A percentile compares a stretch with the other conserved stretches of the same genome.
These are phyloP conservation scores for Shiraia sp. DNA, from an alignment of 2,329 filamentous ascomycete species.

Conservation along the genomic window DNA sequence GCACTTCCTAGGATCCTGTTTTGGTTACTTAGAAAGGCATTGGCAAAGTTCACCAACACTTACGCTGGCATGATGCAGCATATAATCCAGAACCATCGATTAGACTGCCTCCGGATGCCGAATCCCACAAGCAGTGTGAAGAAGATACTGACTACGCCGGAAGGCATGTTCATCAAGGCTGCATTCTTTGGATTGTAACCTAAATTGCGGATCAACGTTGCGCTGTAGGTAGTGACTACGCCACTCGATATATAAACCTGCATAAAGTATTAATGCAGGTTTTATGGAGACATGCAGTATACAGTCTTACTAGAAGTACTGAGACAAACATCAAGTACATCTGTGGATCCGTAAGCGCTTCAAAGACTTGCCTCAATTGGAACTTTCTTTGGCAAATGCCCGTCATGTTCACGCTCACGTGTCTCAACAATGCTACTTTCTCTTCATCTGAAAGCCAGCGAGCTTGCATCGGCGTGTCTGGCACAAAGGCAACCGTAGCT, in stretches of 20 bases:
- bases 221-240: constrained; percentile 23
- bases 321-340: constrained; percentile 49
- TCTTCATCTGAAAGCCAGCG: constrained; percentile 38
- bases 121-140: constrained; percentile 14
- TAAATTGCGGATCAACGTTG: constrained; percentile 23
- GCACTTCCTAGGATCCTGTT: constrained; percentile 11
- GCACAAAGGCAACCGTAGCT: constrained; percentile 40
- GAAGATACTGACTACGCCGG: constrained; percentile 20
- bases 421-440: constrained; percentile 60
- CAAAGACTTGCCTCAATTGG: constrained; percentile 64
- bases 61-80: constrained; percentile 20
- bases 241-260: constrained; percentile 17
- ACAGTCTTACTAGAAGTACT: constrained; percentile 10
- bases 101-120: constrained; percentile 15
- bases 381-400: constrained; percentile 70
- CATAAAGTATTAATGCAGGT: not conserved
- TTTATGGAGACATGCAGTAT: not conserved
- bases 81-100: constrained; percentile 29
- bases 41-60: not conserved
- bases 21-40: not conserved
- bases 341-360: constrained; percentile 59
- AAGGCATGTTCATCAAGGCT: constrained; percentile 25
- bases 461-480: constrained; percentile 49
- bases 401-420: constrained; percentile 73
- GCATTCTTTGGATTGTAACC: constrained; percentile 19